These are phyloP conservation scores for Achaetomium macrosporum DNA, from an alignment of 2,329 filamentous ascomycete genomes.

Conservation along the genomic window DNA sequence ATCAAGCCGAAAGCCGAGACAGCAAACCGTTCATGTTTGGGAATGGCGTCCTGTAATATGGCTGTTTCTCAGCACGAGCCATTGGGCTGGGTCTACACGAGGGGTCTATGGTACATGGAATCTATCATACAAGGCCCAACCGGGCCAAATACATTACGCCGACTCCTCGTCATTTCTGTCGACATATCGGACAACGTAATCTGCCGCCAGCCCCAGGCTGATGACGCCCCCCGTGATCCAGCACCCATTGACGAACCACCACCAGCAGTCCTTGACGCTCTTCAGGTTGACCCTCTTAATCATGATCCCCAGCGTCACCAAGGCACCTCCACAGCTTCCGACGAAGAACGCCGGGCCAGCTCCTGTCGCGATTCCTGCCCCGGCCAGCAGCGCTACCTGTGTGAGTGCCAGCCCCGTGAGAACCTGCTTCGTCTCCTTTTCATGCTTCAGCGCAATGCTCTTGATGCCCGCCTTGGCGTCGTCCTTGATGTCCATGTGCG, in stretches of 20 bases:
- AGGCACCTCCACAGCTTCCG: slow-evolving; percentile 60
- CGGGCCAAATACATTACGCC: slow-evolving; percentile 5
- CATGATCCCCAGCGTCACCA: slow-evolving; percentile 57
- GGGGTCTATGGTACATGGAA: slow-evolving; percentile 9
- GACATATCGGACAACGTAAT: slow-evolving; percentile 52
- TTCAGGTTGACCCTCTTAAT: slow-evolving; percentile 62
- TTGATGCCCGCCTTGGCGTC: slow-evolving; percentile 84
- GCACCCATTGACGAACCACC: slow-evolving; percentile 70
- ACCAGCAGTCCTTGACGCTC: slow-evolving; percentile 63
- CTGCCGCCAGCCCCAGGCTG: slow-evolving; percentile 50
- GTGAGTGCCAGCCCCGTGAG: slow-evolving; percentile 62
- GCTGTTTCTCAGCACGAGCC: slow-evolving; percentile 1
- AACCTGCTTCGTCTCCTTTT: slow-evolving; percentile 69
- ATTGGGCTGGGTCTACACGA: neutral
- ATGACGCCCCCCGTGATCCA: slow-evolving; percentile 62
- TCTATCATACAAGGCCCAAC: slow-evolving; percentile 6
- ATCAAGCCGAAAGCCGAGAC: slow-evolving; percentile 18
- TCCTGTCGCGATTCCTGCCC: slow-evolving; percentile 62
- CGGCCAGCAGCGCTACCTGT: slow-evolving; percentile 64
- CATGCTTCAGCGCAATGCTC: slow-evolving; percentile 76
- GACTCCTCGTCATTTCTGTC: slow-evolving; percentile 22
- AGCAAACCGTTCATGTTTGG: slow-evolving; percentile 8
- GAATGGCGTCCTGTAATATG: slow-evolving; percentile 13
- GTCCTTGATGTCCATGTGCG: slow-evolving; percentile 85
- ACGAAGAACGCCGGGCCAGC: slow-evolving; percentile 64